Base-by-base conservation (phyloP, 208 protist genomes). In the Angomonas ambiguus region DNA sequence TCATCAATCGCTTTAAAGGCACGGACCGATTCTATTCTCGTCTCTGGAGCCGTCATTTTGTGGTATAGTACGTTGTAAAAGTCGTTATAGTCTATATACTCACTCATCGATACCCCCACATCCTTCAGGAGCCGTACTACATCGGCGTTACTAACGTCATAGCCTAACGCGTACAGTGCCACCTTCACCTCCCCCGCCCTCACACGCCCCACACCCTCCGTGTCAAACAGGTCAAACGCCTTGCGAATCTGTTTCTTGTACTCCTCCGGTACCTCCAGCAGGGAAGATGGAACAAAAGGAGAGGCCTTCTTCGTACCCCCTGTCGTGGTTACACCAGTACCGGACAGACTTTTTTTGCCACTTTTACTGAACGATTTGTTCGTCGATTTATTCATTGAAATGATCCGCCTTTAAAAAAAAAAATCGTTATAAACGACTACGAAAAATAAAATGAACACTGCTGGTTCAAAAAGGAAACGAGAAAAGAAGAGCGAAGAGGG, bases 141-240 rank as follows among this genome's bases (percentile, higher is more conserved):
- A 67, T 98, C 93, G 3, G 87, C 68, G 60, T 95, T 91, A 57
- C 85, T 88, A 5, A 93, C 88, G 49, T 97, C 93, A 74, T 98
- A 98, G n/a, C 96, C 96, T 18, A 98, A 83, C 11, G 94, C 94
- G 51, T 92, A 93, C 51, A 97, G 72, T 11, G 94, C 90, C 1
- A 98, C 95, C 42, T 97, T 96, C 1, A 96, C 83, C 67, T 98
- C 88, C 33, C 88, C 65, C 0, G 85, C 82, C 16, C 88, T 77
- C 45, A 98, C 97, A 11, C 79, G 67, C 18, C 96, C 96, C 22
- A 85, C 88, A 42, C 96, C 94, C 32, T 97, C 89, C 34, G 82
- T 82, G 79, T 99, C 96, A 63, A 98, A 98, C 51, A 98, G 78
- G 65, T 98, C 96, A 70, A 99, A 99, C 2, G 96, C 96, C 68